Percentiles rank a stretch among this genome's conserved stretches.
phyloP scores from a whole-genome alignment of 176 grass and related monocot species.

The Oryza meridionalis region DNA sequence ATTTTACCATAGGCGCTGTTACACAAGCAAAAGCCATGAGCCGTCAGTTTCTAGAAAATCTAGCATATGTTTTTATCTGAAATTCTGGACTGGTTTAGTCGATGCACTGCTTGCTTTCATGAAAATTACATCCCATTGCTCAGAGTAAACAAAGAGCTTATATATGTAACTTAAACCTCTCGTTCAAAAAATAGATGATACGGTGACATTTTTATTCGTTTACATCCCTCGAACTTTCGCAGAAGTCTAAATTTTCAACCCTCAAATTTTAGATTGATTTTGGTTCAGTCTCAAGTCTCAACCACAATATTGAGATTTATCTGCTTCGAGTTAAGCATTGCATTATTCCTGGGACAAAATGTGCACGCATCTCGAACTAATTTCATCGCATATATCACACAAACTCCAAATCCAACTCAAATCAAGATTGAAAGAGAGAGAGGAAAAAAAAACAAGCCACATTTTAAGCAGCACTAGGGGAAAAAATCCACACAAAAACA shows the following conservation, averaged over 20 bases:
- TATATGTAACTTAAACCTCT: neutral
- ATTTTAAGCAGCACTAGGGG: conserved; percentile 17
- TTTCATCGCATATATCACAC: neutral
- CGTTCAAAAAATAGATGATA: neutral
- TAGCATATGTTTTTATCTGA: neutral
- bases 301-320: neutral
- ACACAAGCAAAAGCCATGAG: neutral
- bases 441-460: neutral
- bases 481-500: neutral
- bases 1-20: neutral
- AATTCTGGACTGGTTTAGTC: neutral
- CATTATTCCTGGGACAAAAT: neutral
- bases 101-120: neutral
- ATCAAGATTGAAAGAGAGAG: neutral
- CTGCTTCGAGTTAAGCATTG: neutral
- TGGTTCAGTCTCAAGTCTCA: too few species aligned
- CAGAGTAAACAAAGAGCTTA: neutral
- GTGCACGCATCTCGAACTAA: neutral
- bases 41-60: neutral
- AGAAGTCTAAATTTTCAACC: too few species aligned
- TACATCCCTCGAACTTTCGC: too few species aligned
- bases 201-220: too few species aligned
- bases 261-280: too few species aligned
- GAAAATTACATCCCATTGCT: neutral
- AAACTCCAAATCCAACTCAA: neutral